Evolutionary conservation across 257 asterid species (phyloP).

Genomic region (Primulina eburnea): DNA sequence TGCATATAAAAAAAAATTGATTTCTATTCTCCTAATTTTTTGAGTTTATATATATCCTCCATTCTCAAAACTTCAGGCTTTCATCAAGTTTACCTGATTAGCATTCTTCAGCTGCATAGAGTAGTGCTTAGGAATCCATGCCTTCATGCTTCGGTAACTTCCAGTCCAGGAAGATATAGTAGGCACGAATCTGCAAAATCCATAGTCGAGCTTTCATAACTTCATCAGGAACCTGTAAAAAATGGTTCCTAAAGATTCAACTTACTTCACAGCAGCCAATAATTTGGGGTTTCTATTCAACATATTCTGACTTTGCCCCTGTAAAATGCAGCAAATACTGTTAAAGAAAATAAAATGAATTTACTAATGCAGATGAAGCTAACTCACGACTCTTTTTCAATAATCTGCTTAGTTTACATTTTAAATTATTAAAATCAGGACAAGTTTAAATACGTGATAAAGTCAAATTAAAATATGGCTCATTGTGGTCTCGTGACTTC

Average conservation of each 20-base stretch:
- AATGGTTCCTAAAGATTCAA: neutral
- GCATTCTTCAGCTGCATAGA: slow-evolving; percentile 85
- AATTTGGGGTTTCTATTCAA: slow-evolving; percentile 52
- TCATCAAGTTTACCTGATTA: slow-evolving; percentile 49
- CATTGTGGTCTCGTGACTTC: too few relatives aligned
- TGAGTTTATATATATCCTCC: too few relatives aligned
- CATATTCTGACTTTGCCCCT: slow-evolving; percentile 52
- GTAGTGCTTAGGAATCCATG: slow-evolving; percentile 85
- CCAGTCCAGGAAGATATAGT: slow-evolving; percentile 86
- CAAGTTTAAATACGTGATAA: too few relatives aligned
- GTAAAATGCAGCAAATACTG: slow-evolving; percentile 22
- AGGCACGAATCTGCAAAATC: slow-evolving; percentile 50
- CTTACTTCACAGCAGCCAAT: slow-evolving; percentile 72
- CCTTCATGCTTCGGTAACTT: slow-evolving; percentile 74
- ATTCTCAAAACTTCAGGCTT: too few relatives aligned
- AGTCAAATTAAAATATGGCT: too few relatives aligned
- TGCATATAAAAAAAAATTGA: too few relatives aligned
- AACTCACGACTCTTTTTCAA: neutral
- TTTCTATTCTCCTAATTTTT: neutral
- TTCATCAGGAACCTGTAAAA: neutral
- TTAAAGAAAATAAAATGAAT: neutral
- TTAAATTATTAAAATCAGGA: too few relatives aligned
- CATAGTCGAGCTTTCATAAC: slow-evolving; percentile 5
- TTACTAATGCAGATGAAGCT: neutral
- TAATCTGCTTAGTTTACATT: neutral